Evolutionary conservation across 1,139 yeast species (phyloP), one percentile per base, ranked within the genome.

Genomic region (Kazachstania sp.): DNA sequence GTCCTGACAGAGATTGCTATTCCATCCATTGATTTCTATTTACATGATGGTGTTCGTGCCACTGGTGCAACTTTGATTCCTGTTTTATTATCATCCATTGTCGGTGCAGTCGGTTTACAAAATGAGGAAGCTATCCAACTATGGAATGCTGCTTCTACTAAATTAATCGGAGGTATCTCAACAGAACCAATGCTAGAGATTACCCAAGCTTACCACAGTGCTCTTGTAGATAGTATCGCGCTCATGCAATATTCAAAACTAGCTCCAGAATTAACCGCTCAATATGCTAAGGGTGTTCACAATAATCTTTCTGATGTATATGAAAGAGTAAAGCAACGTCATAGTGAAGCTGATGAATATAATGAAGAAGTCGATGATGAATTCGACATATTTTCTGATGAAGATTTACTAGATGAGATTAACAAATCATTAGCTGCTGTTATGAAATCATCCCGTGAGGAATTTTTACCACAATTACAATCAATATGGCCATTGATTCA

Each of bases 1-100:
- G 78, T 90, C 51, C 79, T 87, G 46, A 75, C 73, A 45, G 94
- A 86, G 37, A 81, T 92, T 55, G 85, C 90, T 20, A 71, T 88
- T 34, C 97, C 97, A 7, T 88, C 95, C 1, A 73, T 92, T 51
- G 92, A 83, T 62, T 94, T 90, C 63, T 88, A 86, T 63, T 77
- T 90, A 60, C 97, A 88, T 64, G 97, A 88, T 64, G 96, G 95
- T 32, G 97, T 92, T 9, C 80, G 98, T 60, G 87, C 86, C 28
- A 79, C 95, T 20, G 90, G 96, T 44, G 90, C 96, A 4, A 77
- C 83, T 52, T 77, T 92, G 3, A 79, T 90, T 58, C 92, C 97
- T 1, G 80, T 88, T 8, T 71, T 90, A 52, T 71, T 92, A 53
- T 71, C 78, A 49, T 80, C 87, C 54, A 74, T 83, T n/a, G 80